Conservation (phyloP, 2,329 filamentous ascomycete genomes). For the Pyrenochaeta sp. region DNA sequence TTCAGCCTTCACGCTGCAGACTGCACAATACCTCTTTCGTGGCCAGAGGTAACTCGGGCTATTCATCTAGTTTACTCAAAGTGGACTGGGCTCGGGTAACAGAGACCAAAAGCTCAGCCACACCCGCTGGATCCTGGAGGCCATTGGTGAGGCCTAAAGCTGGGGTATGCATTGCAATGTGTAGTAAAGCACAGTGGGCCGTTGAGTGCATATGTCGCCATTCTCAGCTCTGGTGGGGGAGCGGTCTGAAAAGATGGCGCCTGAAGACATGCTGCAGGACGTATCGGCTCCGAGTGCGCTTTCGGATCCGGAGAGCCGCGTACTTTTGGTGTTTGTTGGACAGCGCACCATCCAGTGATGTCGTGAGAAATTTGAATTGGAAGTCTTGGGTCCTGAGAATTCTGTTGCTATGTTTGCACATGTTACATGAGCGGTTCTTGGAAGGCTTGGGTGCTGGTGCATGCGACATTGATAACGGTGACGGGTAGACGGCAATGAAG, state of each 20-base stretch:
- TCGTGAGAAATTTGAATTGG: not conserved
- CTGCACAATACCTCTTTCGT: not conserved
- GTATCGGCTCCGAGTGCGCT: not conserved
- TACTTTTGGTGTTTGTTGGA: not conserved
- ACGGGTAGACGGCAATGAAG: not conserved
- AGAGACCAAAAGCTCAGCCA: not conserved
- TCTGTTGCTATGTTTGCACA: not conserved
- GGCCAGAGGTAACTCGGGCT: not conserved
- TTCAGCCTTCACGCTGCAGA: slow-evolving; percentile 1
- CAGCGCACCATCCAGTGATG: not conserved
- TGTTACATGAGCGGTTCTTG: not conserved
- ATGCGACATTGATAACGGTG: not conserved
- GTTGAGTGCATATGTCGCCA: not conserved
- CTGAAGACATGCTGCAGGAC: not conserved
- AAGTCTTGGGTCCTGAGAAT: not conserved
- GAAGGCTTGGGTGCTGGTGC: not conserved
- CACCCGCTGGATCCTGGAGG: not conserved
- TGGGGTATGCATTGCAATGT: not conserved
- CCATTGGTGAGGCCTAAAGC: not conserved
- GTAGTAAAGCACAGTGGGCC: not conserved
- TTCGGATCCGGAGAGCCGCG: slow-evolving; percentile 1
- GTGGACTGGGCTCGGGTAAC: not conserved
- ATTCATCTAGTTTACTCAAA: not conserved
- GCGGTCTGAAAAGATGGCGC: slow-evolving; percentile 1
- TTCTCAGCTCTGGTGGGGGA: slow-evolving; percentile 1